phyloP scores from a whole-genome alignment of 305 asterid species.

The Solanum chacoense region DNA sequence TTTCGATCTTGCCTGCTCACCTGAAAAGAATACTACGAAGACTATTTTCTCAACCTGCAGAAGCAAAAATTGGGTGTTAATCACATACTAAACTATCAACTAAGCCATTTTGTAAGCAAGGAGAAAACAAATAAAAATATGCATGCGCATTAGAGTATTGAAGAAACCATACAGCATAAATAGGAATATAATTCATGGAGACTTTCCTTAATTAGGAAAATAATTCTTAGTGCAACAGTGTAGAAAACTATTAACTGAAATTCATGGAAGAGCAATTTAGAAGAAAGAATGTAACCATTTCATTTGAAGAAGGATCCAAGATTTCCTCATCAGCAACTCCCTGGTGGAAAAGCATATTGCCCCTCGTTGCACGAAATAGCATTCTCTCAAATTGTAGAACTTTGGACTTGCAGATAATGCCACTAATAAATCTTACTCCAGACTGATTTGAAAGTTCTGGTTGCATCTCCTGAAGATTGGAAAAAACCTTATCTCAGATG shows the following conservation, averaged over 20 bases:
- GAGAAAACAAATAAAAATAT: background rate
- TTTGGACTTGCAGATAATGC: slow-evolving; percentile 79
- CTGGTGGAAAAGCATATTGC: slow-evolving; percentile 95
- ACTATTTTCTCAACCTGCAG: slow-evolving; percentile 92
- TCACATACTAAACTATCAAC: background rate
- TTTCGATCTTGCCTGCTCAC: slow-evolving; percentile 95
- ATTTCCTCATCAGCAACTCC: slow-evolving; percentile 72
- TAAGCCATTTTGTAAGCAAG: background rate
- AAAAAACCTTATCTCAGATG: background rate
- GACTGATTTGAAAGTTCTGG: slow-evolving; percentile 73
- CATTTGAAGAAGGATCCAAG: slow-evolving; percentile 76
- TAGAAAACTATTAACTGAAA: background rate
- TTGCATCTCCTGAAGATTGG: slow-evolving; percentile 65
- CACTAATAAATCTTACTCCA: slow-evolving; percentile 90
- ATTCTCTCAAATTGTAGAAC: slow-evolving; percentile 82
- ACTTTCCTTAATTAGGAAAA: background rate
- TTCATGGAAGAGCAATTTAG: background rate
- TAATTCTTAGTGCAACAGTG: background rate
- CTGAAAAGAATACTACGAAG: slow-evolving; percentile 94
- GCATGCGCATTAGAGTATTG: background rate
- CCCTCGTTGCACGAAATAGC: slow-evolving; percentile 96
- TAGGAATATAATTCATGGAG: background rate
- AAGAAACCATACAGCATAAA: background rate
- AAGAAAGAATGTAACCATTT: slow-evolving; percentile 45
- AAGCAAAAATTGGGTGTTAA: slow-evolving; percentile 13